Conservation (phyloP, 1,284 basidiomycete genomes). For the Termitomyces sp. region DNA sequence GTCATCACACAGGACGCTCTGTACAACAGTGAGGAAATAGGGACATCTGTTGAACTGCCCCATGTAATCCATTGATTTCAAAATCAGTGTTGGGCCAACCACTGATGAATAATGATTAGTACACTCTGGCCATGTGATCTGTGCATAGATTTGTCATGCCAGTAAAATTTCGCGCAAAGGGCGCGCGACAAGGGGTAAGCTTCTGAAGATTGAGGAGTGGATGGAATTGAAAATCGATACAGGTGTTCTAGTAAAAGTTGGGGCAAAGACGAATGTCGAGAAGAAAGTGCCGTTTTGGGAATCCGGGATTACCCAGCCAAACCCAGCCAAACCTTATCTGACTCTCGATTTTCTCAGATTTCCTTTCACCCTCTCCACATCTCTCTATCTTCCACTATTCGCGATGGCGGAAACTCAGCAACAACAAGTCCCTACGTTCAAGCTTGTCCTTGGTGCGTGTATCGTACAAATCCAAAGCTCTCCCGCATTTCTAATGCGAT, state of each 20-base stretch:
- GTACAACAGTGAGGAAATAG: no score
- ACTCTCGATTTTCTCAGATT: constrained; percentile 31
- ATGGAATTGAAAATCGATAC: background rate
- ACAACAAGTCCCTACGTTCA: constrained; percentile 79
- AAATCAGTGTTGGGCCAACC: background rate
- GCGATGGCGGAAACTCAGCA: constrained; percentile 39
- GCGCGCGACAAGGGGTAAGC: background rate
- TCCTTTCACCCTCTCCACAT: constrained; percentile 20
- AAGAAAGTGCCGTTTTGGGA: constrained; percentile 2
- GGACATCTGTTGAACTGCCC: no score
- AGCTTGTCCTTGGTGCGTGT: constrained; percentile 90
- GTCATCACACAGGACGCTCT: no score
- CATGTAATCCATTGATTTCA: background rate
- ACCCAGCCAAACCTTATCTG: constrained; percentile 36
- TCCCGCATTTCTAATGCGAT: constrained; percentile 28
- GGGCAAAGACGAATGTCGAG: background rate
- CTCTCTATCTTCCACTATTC: constrained; percentile 17
- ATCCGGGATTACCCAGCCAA: constrained; percentile 35
- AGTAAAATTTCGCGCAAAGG: background rate
- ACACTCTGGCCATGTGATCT: background rate
- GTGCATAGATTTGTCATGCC: background rate
- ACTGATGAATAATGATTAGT: background rate
- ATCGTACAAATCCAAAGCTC: background rate
- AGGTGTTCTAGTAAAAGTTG: background rate
- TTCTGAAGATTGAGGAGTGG: background rate